Conservation (phyloP, 371 early-diverging fungal genomes). For the Mucor velutinosus region DNA sequence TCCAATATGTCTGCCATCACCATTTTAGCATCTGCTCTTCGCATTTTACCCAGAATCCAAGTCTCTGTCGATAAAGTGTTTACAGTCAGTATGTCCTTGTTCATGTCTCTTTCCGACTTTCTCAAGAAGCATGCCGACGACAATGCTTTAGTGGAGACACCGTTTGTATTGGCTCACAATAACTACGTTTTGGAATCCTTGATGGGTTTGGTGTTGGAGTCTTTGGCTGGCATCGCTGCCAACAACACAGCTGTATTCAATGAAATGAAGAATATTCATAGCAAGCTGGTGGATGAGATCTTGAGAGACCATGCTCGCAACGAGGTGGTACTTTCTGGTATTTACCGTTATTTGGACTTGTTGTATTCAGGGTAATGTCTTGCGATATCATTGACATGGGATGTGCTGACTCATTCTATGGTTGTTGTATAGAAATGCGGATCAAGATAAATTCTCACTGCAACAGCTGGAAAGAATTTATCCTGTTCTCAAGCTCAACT, state of each 20-base stretch:
- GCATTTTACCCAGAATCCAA: constrained; percentile 57
- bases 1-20: constrained; percentile 18
- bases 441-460: constrained; percentile 36
- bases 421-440: constrained; percentile 24
- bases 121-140: constrained; percentile 36
- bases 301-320: constrained; percentile 53
- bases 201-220: constrained; percentile 55
- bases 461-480: constrained; percentile 50
- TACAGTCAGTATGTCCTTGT: constrained; percentile 37
- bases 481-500: constrained; percentile 58
- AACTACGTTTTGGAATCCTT: constrained; percentile 59
- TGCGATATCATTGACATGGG: neutral
- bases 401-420: neutral
- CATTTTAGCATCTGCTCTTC: constrained; percentile 35
- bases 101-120: constrained; percentile 38
- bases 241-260: constrained; percentile 23
- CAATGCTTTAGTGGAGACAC: constrained; percentile 35
- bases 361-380: constrained; percentile 55
- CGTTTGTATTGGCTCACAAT: constrained; percentile 54
- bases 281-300: constrained; percentile 40
- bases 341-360: constrained; percentile 54
- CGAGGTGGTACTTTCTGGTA: constrained; percentile 60
- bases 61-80: constrained; percentile 39
- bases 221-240: constrained; percentile 45
- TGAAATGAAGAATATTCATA: constrained; percentile 23